Evolutionary conservation across 2,329 filamentous ascomycete genomes (phyloP).

Genomic region (Neurospora sp.): DNA sequence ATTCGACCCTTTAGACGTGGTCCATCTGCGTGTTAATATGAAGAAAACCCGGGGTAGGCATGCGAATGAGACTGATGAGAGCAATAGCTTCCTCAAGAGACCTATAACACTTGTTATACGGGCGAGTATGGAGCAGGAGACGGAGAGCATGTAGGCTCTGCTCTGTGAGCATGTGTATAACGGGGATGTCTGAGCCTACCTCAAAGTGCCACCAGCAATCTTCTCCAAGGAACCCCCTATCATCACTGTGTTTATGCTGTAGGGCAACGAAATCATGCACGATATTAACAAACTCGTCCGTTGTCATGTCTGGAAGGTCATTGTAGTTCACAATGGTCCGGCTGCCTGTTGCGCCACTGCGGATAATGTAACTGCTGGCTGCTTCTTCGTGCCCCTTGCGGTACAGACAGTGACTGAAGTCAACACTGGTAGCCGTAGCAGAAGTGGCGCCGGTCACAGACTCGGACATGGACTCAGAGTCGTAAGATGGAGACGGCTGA

Average conservation of each 20-base stretch:
- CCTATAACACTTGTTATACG: background rate
- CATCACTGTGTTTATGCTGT: constrained; percentile 7
- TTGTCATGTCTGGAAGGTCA: constrained; percentile 56
- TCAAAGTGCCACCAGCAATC: constrained; percentile 64
- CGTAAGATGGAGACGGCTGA: background rate
- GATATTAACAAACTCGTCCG: constrained; percentile 44
- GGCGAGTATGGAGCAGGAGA: background rate
- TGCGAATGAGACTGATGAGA: background rate
- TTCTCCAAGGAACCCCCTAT: constrained; percentile 5
- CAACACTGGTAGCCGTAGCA: constrained; percentile 22
- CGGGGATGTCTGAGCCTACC: constrained; percentile 28
- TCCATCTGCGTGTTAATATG: constrained; percentile 1
- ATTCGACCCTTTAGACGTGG: constrained; percentile 44
- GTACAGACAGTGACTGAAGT: constrained; percentile 49
- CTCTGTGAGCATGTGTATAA: background rate
- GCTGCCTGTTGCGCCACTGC: constrained; percentile 46
- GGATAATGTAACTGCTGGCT: constrained; percentile 61
- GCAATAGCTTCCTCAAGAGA: background rate
- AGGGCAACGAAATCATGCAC: constrained; percentile 27
- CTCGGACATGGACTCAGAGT: constrained; percentile 1
- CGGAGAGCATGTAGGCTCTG: background rate
- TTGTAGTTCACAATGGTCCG: constrained; percentile 65
- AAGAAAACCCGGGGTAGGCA: background rate
- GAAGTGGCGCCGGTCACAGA: constrained; percentile 1
- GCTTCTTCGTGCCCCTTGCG: constrained; percentile 43